A percentile compares a stretch with the other conserved stretches of the same genome.
These are phyloP conservation scores for Fusarium abutilonis DNA, from an alignment of 2,329 filamentous ascomycete species.

Conservation along the genomic window DNA sequence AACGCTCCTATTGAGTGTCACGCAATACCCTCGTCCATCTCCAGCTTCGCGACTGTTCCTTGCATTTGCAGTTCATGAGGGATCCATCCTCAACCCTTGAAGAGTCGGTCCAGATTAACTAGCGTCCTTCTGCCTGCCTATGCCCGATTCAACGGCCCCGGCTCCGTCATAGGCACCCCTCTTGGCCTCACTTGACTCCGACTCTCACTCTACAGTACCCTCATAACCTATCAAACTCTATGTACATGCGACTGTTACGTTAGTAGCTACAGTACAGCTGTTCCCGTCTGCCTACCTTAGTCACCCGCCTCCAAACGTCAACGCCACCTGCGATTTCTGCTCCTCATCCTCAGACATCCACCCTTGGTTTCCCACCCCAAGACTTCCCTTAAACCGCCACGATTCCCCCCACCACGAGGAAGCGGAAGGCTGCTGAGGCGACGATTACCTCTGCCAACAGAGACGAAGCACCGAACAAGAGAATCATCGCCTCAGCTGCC, in stretches of 20 bases:
- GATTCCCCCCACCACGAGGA: slow-evolving; percentile 68
- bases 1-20: neutral
- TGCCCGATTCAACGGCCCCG: slow-evolving; percentile 29
- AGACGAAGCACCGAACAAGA: slow-evolving; percentile 61
- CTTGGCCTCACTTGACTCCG: slow-evolving; percentile 35
- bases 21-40: neutral
- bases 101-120: slow-evolving; percentile 5
- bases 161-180: slow-evolving; percentile 40
- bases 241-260: slow-evolving; percentile 4
- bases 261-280: no score
- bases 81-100: neutral
- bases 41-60: neutral
- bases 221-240: slow-evolving; percentile 19
- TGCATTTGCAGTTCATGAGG: neutral
- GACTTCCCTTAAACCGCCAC: slow-evolving; percentile 53
- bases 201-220: slow-evolving; percentile 8
- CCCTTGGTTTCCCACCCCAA: slow-evolving; percentile 19
- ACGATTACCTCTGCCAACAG: slow-evolving; percentile 60
- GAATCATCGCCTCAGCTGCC: slow-evolving; percentile 65
- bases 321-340: slow-evolving; percentile 35
- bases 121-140: slow-evolving; percentile 26
- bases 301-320: slow-evolving; percentile 37
- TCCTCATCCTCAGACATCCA: slow-evolving; percentile 28
- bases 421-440: slow-evolving; percentile 74
- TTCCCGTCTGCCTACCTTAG: slow-evolving; percentile 15